phyloP scores from a whole-genome alignment of 371 early-diverging fungal species.

The Saksenaea vasiformis region DNA sequence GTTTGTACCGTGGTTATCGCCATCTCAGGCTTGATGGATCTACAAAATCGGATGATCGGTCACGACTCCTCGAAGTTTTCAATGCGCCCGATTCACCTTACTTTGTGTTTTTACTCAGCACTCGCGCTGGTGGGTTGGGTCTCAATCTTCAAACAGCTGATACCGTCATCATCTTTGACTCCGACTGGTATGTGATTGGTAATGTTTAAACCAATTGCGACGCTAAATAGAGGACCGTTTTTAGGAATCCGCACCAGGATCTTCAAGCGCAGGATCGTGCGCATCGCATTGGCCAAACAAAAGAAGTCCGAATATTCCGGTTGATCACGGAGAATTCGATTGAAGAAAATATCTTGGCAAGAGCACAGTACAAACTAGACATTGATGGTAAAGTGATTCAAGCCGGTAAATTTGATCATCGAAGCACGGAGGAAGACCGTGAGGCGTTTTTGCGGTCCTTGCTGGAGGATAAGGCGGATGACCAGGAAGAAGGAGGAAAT shows the following conservation, averaged over 20 bases:
- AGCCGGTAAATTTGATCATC: constrained; percentile 98
- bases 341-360: constrained; percentile 95
- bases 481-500: constrained; percentile 57
- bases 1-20: constrained; percentile 73
- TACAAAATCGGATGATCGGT: constrained; percentile 91
- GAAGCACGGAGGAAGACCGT: constrained; percentile 91
- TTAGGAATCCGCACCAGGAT: constrained; percentile 97
- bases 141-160: constrained; percentile 99
- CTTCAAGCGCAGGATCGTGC: constrained; percentile 99
- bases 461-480: constrained; percentile 71
- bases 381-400: constrained; percentile 99
- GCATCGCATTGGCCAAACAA: constrained; percentile 99
- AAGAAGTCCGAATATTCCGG: constrained; percentile 99
- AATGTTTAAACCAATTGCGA: constrained; percentile 10
- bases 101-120: constrained; percentile 96
- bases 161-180: constrained; percentile 99
- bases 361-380: constrained; percentile 96
- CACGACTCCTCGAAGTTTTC: constrained; percentile 80
- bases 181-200: constrained; percentile 83
- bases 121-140: constrained; percentile 99
- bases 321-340: constrained; percentile 94
- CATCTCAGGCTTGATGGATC: constrained; percentile 97
- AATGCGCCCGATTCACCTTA: constrained; percentile 83
- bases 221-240: background rate
- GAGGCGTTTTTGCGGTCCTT: constrained; percentile 87